Evolutionary conservation across 1,139 yeast species (phyloP).

Genomic region (Candida sojae): DNA sequence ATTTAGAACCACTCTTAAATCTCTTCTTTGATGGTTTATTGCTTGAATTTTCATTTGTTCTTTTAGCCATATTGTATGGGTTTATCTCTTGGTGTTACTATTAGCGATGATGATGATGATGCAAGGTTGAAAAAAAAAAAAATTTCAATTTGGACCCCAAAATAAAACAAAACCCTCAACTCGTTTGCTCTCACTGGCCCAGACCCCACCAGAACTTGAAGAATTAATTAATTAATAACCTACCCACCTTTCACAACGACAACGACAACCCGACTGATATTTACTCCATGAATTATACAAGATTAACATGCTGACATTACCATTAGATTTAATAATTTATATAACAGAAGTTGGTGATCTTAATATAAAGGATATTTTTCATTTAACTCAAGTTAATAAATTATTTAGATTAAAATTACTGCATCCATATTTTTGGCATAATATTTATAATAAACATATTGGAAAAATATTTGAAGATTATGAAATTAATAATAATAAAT

Average conservation of each 20-base stretch:
- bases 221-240: too few relatives aligned
- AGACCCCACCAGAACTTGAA: too few relatives aligned
- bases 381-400: slow-evolving; percentile 16
- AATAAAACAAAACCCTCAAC: too few relatives aligned
- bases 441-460: slow-evolving; percentile 8
- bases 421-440: slow-evolving; percentile 15
- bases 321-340: slow-evolving; percentile 12
- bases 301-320: slow-evolving; percentile 10
- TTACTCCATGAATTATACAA: not conserved
- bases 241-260: too few relatives aligned
- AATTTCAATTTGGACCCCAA: too few relatives aligned
- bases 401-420: slow-evolving; percentile 10
- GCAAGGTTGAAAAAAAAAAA: too few relatives aligned
- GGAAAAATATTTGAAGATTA: slow-evolving; percentile 1
- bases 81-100: too few relatives aligned
- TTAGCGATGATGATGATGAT: not conserved
- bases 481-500: not conserved
- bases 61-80: slow-evolving; percentile 21
- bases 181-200: too few relatives aligned
- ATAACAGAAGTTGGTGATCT: slow-evolving; percentile 20
- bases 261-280: too few relatives aligned
- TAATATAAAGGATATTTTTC: slow-evolving; percentile 21
- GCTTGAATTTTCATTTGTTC: slow-evolving; percentile 20
- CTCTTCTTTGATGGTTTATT: slow-evolving; percentile 27
- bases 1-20: slow-evolving; percentile 46